Percentiles rank a stretch among this genome's conserved stretches.
These are phyloP conservation scores for Talaromyces borbonicus DNA, from an alignment of 495 filamentous ascomycete genomes.

Conservation along the genomic window DNA sequence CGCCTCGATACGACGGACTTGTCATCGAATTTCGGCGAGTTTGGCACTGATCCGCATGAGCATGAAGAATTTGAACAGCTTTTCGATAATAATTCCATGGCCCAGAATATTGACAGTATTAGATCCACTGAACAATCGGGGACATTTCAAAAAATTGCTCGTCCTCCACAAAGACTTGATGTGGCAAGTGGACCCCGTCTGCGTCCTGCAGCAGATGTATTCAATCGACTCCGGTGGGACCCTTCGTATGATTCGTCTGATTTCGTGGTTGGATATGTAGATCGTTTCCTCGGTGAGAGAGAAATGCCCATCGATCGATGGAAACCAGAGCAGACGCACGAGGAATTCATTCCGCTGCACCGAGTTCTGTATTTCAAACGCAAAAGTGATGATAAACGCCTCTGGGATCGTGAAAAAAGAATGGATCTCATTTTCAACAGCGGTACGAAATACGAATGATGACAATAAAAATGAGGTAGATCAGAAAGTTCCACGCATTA, in stretches of 20 bases:
- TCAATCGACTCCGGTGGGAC: conserved; percentile 69
- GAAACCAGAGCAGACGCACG: conserved; percentile 68
- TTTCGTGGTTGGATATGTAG: conserved; percentile 65
- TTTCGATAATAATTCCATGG: background rate
- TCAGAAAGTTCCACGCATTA: no score
- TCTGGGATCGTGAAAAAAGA: conserved; percentile 49
- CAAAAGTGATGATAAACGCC: conserved; percentile 33
- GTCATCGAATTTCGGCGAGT: background rate
- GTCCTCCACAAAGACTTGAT: background rate
- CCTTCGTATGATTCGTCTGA: conserved; percentile 46
- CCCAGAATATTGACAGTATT: background rate
- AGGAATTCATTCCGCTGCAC: conserved; percentile 80
- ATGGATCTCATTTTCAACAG: conserved; percentile 50
- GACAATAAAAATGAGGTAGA: no score
- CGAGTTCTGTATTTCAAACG: conserved; percentile 63
- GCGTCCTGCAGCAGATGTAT: conserved; percentile 41
- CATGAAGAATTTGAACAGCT: conserved; percentile 3
- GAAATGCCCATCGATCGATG: conserved; percentile 56
- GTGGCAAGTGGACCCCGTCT: conserved; percentile 2
- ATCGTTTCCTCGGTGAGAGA: conserved; percentile 56
- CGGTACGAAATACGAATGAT: background rate
- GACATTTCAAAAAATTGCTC: background rate
- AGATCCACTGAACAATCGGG: background rate
- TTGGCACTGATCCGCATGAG: background rate
- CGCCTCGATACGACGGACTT: conserved; percentile 24